Evolutionary conservation across 1,284 basidiomycete genomes (phyloP), one percentile per base, ranked within the genome.

Genomic region (Ceratobasidium sp.): DNA sequence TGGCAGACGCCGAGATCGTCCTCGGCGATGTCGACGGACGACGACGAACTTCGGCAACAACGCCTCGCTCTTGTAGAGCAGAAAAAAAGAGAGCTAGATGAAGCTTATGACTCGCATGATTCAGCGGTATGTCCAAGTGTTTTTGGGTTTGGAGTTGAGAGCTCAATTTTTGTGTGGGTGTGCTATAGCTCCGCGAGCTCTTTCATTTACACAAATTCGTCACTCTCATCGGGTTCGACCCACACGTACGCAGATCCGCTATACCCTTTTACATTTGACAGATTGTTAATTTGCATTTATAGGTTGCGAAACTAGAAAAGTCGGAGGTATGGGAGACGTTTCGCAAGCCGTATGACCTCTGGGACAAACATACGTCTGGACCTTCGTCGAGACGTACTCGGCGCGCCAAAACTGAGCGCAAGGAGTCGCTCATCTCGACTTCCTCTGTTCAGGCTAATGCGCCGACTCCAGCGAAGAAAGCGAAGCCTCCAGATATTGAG

Each of bases 131-230:
- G 90, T 87, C n/a, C 21, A 26, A 47, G 14, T 28, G 46, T 64
- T 49, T 30, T 26, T 30, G 21, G 21, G 16, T 26, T 26, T 23
- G 54, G 14, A 38, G 4, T 35, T 73, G 66, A 44, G 43, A 38
- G 66, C 41, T 50, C 32, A n/a, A 43, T 23, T 43, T 28, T 58
- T 28, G 32, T 44, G 61, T 16, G 50, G 14, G 30, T n/a, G 7
- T n/a, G n/a, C n/a, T n/a, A n/a, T 74, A 93, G 90, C 84, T 96
- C 64, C 87, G 94, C 74, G 93, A 97, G 80, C 85, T 88, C 72
- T 96, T 95, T 80, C 94, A 96, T 78, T 84, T 96, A 81, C 91
- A 95, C 76, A 85, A 90, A 73, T 96, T 91, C 78, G 85, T 88
- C 2, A 89, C 87, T 28, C 84, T 96, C 82, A 82, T 94, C 49